Conservation (phyloP, 1,139 yeast genomes). For the Blastobotrys illinoisensis region DNA sequence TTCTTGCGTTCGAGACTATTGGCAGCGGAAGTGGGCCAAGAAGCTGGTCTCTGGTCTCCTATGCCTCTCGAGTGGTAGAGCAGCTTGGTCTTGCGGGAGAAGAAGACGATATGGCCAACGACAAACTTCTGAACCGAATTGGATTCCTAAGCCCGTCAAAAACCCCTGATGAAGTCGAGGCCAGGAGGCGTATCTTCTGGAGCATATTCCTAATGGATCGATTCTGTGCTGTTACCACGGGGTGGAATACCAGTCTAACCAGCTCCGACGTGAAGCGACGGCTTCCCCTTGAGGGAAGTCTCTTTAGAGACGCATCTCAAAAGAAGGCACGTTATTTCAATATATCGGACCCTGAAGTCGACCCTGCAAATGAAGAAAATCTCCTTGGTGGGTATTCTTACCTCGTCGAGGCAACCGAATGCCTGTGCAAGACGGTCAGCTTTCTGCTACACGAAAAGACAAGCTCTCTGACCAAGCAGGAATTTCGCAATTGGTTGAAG, state of each 20-base stretch:
- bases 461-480: conserved; percentile 8
- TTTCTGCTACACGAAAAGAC: conserved; percentile 15
- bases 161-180: conserved; percentile 5
- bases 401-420: conserved; percentile 23
- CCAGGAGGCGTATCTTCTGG: conserved; percentile 23
- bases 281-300: conserved; percentile 19
- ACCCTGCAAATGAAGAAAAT: conserved; percentile 12
- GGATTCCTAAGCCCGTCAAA: conserved; percentile 7
- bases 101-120: conserved; percentile 7
- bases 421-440: conserved; percentile 15
- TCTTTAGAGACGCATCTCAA: conserved; percentile 12
- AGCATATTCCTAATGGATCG: conserved; percentile 21
- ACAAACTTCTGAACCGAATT: background rate
- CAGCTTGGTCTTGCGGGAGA: conserved; percentile 19
- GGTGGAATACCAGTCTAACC: conserved; percentile 22
- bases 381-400: conserved; percentile 24
- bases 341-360: conserved; percentile 10
- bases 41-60: conserved; percentile 20
- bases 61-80: conserved; percentile 20
- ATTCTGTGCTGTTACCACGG: conserved; percentile 23
- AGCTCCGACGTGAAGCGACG: conserved; percentile 17
- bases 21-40: conserved; percentile 23
- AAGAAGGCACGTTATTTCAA: conserved; percentile 18
- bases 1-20: conserved; percentile 23
- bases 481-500: conserved; percentile 14